phyloP scores from a whole-genome alignment of 1,284 basidiomycete species.

The Cryptococcus floricola region DNA sequence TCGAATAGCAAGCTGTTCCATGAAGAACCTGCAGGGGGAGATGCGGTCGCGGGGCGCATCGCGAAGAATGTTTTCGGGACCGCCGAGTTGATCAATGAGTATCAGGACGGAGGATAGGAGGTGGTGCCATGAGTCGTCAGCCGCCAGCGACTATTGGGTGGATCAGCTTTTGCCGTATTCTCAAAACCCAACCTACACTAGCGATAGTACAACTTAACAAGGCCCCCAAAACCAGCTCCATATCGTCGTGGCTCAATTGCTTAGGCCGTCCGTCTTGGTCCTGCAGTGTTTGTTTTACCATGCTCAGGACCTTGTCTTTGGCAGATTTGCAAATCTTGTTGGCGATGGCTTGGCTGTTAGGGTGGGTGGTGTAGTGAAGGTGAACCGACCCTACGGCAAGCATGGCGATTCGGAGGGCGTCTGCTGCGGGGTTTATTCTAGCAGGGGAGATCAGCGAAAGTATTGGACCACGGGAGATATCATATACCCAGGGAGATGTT shows the following conservation, averaged over 20 bases:
- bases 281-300: slow-evolving; percentile 27
- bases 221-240: slow-evolving; percentile 40
- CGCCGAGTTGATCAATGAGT: slow-evolving; percentile 42
- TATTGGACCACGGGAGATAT: background rate
- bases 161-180: background rate
- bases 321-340: slow-evolving; percentile 33
- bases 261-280: slow-evolving; percentile 26
- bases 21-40: slow-evolving; percentile 39
- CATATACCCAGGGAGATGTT: slow-evolving; percentile 35
- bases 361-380: slow-evolving; percentile 33
- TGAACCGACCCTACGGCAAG: slow-evolving; percentile 43
- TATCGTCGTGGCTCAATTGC: slow-evolving; percentile 29
- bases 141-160: slow-evolving; percentile 30
- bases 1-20: slow-evolving; percentile 45
- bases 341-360: slow-evolving; percentile 32
- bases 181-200: slow-evolving; percentile 27
- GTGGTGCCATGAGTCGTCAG: slow-evolving; percentile 45
- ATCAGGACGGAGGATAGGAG: slow-evolving; percentile 37
- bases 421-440: slow-evolving; percentile 25
- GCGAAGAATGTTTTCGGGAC: slow-evolving; percentile 36
- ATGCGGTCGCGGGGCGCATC: slow-evolving; percentile 32
- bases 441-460: background rate
- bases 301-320: slow-evolving; percentile 26
- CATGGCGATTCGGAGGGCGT: slow-evolving; percentile 41
- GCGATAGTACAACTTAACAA: slow-evolving; percentile 43